Evolutionary conservation across 2,329 filamentous ascomycete species (phyloP), one percentile per base, ranked within the genome.

Genomic region (Calycina marina): DNA sequence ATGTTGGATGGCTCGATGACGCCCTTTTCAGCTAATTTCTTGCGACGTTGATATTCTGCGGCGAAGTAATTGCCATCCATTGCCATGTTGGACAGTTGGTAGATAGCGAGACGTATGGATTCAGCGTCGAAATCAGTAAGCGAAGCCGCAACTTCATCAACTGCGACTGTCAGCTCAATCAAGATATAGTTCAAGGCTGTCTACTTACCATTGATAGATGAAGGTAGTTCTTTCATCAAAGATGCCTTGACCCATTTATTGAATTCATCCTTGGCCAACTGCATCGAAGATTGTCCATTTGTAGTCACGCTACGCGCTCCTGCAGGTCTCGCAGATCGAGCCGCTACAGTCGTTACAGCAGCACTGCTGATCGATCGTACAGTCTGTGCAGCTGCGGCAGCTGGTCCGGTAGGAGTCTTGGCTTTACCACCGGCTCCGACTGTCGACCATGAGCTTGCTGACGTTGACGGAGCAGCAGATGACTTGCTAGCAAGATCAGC

Each of bases 61-160:
- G 84, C 85, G 51, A 96, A 96, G 50, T 92, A 84, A 30, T 81
- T 79, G 1, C 83, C 85, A 50, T 98, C 85, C 57, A 98, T 82
- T 22, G 20, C 20, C 1, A 86, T 92, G 48, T 77, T 79, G 2
- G 83, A 92, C 53, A 74, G 79, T 37, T 73, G 72, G 56, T 96
- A 93, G 14, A 96, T 79, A 6, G 80, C 80, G 52, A 96, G 90
- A 9, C 83, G 81, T 46, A 98, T 86, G 10, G 71, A 63, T 37
- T 94, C 84, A 1, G 75, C 63, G 1, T 85, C 85, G 39, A 93
- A 73, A 38, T 69, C 69, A 28, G 82, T 64, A 27, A 96, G 69
- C 35, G 72, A 75, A 34, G 73, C 68, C 32, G 90, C 77, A 53
- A 96, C 92, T 28, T 75, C 72, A 35, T 93, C 78, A 40, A 54